Percentiles rank a stretch among this genome's conserved stretches.
phyloP scores from a whole-genome alignment of 495 filamentous ascomycete species.

The Cercophora newfieldiana region DNA sequence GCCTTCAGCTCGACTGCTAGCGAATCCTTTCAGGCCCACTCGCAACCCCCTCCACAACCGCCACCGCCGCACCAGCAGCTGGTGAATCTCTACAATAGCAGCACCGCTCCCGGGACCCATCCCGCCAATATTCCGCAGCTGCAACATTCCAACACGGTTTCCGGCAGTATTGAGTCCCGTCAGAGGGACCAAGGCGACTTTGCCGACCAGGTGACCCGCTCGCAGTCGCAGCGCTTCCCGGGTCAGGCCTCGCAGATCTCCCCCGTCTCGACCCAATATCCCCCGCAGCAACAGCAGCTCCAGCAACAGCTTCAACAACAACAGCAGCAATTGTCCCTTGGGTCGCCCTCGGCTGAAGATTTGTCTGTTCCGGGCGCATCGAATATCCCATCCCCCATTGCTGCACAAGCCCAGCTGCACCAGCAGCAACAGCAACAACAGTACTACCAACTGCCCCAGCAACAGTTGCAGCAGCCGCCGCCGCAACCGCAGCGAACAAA shows the following conservation, averaged over 20 bases:
- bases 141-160: conserved; percentile 40
- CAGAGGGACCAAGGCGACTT: conserved; percentile 30
- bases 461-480: conserved; percentile 22
- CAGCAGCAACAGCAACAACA: conserved; percentile 28
- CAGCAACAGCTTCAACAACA: conserved; percentile 21
- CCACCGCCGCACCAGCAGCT: conserved; percentile 35
- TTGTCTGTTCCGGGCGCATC: conserved; percentile 26
- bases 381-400: conserved; percentile 32
- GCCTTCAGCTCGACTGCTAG: conserved; percentile 44
- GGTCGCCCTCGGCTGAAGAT: conserved; percentile 9
- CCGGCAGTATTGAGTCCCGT: conserved; percentile 30
- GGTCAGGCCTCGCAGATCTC: conserved; percentile 24
- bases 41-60: conserved; percentile 23
- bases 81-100: conserved; percentile 36
- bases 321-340: conserved; percentile 20
- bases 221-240: conserved; percentile 38
- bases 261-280: conserved; percentile 32
- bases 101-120: conserved; percentile 22
- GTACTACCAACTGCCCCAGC: conserved; percentile 8
- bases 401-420: conserved; percentile 16
- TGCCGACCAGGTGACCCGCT: conserved; percentile 36
- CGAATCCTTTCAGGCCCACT: conserved; percentile 48
- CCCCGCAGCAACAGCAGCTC: conserved; percentile 25
- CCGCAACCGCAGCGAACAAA: conserved; percentile 35
- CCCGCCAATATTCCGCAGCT: conserved; percentile 26